Conservation (phyloP, 129 eudicot genomes). For the Solidago caesia region DNA sequence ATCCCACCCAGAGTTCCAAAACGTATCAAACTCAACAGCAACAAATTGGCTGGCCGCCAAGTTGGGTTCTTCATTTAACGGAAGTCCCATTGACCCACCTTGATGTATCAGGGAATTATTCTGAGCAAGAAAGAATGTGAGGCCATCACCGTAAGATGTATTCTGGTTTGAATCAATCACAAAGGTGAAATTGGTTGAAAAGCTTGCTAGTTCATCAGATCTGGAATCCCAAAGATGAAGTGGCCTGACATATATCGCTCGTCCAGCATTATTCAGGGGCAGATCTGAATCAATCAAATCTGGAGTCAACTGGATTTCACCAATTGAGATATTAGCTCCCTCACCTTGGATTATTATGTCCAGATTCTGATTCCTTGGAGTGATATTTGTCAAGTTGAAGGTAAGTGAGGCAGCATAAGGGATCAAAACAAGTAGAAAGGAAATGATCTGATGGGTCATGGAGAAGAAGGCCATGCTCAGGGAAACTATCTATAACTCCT, state of each 20-base stretch:
- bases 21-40: conserved; percentile 25
- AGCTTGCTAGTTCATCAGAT: conserved; percentile 35
- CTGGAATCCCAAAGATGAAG: conserved; percentile 40
- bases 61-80: background rate
- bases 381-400: conserved; percentile 11
- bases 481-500: no score
- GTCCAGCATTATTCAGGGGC: conserved; percentile 9
- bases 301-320: conserved; percentile 31
- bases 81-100: conserved; percentile 19
- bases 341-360: background rate
- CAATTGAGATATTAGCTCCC: conserved; percentile 15
- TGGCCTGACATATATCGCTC: conserved; percentile 21
- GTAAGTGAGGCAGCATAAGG: conserved; percentile 14
- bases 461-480: background rate
- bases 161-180: conserved; percentile 18
- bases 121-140: conserved; percentile 27
- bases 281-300: background rate
- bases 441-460: background rate
- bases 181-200: conserved; percentile 38
- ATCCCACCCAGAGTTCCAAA: conserved; percentile 7
- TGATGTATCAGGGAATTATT: background rate
- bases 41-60: background rate
- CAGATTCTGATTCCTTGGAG: background rate
- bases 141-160: conserved; percentile 15
- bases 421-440: conserved; percentile 13